Percentiles rank a stretch among this genome's conserved stretches.
Conservation (phyloP, 1,284 basidiomycete genomes). For the Austroboletus niveus region DNA sequence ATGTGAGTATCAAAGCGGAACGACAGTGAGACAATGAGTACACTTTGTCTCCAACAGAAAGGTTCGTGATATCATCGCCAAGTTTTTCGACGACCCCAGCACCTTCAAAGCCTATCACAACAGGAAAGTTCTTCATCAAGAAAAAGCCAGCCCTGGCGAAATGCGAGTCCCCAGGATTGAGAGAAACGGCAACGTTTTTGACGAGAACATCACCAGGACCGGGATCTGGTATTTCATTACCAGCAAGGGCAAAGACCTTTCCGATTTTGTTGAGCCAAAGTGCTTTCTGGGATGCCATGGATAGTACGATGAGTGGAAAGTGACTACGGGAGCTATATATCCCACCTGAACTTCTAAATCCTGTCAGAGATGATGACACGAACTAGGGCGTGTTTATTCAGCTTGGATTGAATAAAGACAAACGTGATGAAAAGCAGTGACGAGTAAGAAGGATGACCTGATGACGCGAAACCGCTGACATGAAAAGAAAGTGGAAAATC, state of each 20-base stretch:
- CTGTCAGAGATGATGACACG: background rate
- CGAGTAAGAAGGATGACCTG: no score
- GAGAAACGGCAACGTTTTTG: constrained; percentile 37
- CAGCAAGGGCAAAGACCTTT: constrained; percentile 2
- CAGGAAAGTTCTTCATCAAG: constrained; percentile 34
- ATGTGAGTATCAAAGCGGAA: background rate
- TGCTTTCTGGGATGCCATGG: constrained; percentile 10
- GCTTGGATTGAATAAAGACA: background rate
- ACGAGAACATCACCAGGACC: constrained; percentile 41
- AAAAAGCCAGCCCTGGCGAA: constrained; percentile 33
- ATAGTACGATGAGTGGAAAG: background rate
- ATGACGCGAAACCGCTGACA: no score
- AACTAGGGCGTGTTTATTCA: background rate
- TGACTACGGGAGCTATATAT: background rate
- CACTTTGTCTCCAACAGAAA: constrained; percentile 45
- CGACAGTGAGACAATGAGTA: constrained; percentile 11
- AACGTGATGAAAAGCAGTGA: no score
- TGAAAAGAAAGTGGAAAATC: no score
- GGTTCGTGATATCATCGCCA: constrained; percentile 36
- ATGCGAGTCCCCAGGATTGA: constrained; percentile 47
- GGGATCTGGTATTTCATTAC: constrained; percentile 32
- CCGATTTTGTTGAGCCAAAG: constrained; percentile 11
- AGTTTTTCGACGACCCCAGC: constrained; percentile 42
- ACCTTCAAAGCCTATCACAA: constrained; percentile 46
- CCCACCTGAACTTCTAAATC: background rate